A percentile compares a stretch with the other conserved stretches of the same genome.
Evolutionary conservation across 169 alveolate genomes (phyloP).

Genomic region (Babesia ovata): DNA sequence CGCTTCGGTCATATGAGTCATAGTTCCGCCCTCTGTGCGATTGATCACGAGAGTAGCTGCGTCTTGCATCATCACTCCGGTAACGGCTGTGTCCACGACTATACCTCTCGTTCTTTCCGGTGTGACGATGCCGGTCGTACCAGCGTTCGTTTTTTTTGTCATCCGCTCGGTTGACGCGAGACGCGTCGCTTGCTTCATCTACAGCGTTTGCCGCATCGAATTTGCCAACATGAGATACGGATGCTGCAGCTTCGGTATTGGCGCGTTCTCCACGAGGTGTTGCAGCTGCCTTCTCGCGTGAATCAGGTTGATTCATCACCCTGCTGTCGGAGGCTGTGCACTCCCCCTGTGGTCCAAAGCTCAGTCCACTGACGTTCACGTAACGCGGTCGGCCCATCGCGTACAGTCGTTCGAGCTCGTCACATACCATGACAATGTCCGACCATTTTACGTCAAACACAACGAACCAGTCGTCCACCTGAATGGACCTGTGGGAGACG

Average conservation of each 20-base stretch:
- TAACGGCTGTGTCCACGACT: neutral
- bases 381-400: conserved; percentile 42
- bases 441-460: conserved; percentile 61
- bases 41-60: neutral
- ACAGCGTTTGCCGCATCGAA: neutral
- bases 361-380: conserved; percentile 10
- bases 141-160: neutral
- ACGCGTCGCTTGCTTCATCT: neutral
- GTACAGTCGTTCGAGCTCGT: conserved; percentile 31
- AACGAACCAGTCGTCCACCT: conserved; percentile 57
- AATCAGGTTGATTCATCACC: neutral
- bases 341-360: neutral
- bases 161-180: neutral
- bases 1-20: neutral
- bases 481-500: neutral
- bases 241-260: too few species aligned
- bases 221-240: neutral
- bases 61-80: neutral
- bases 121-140: neutral
- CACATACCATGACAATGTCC: conserved; percentile 51
- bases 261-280: too few species aligned
- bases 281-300: neutral
- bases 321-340: neutral
- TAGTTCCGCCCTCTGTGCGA: neutral
- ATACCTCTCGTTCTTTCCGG: neutral